Evolutionary conservation across 345 rosid species (phyloP).

Genomic region (Citrus hindsii): DNA sequence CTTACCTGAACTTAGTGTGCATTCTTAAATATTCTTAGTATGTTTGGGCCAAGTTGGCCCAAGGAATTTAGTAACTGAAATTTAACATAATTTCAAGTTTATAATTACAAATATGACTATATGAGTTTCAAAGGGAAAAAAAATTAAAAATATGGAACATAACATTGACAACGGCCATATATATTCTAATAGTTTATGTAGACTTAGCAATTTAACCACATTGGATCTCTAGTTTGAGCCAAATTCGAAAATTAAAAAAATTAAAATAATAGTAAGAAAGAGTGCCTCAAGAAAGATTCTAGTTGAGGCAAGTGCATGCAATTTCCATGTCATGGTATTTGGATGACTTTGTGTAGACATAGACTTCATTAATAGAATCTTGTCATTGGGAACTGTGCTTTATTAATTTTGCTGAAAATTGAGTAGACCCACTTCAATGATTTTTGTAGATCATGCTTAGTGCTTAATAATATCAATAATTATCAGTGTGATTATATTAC

Average conservation of each 20-base stretch:
- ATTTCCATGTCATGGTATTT: constrained; percentile 5
- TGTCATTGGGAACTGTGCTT: constrained; percentile 14
- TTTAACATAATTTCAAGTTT: too few species aligned
- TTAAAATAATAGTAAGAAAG: background rate
- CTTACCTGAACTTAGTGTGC: too few species aligned
- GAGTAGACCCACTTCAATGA: background rate
- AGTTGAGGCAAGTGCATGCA: constrained; percentile 8
- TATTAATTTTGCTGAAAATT: background rate
- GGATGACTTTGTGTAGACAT: constrained; percentile 11
- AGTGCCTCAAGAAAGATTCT: background rate
- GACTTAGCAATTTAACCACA: too few species aligned
- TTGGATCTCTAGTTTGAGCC: background rate
- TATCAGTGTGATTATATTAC: constrained; percentile 31
- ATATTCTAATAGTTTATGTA: too few species aligned
- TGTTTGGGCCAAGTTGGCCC: too few species aligned
- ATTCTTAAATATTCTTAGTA: too few species aligned
- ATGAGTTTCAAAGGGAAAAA: too few species aligned
- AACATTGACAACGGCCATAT: too few species aligned
- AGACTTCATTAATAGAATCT: constrained; percentile 28
- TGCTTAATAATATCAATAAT: background rate
- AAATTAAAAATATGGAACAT: too few species aligned
- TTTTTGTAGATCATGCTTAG: background rate
- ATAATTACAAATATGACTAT: too few species aligned
- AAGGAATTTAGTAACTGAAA: too few species aligned
- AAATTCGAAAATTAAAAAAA: background rate